Evolutionary conservation across 2,329 filamentous ascomycete species (phyloP), one percentile per base, ranked within the genome.

Genomic region (Scopulariopsis brevicaulis): DNA sequence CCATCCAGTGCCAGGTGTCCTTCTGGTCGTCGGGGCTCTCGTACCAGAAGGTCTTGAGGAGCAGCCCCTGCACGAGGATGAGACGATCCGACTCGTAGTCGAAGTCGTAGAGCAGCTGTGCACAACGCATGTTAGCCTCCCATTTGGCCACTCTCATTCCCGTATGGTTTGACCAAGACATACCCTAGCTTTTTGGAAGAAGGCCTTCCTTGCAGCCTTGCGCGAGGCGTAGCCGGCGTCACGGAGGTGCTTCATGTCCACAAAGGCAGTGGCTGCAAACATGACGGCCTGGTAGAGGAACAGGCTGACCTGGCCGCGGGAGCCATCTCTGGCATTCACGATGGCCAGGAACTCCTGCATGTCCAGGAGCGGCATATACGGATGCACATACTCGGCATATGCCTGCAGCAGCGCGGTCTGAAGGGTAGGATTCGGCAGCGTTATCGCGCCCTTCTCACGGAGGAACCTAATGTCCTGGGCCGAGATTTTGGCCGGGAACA

Each of bases 1-100:
- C 93, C 89, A 96, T 96, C 93, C 92, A 96, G 69, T 96, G 92
- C 89, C 93, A 96, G 53, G 92, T 96, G 69, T 96, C 93, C 71
- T 96, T 96, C 68, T 96, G 90, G 69, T 96, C 93, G 71, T 96
- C 91, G 0, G 92, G 92, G 14, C 90, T 96, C 72, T 96, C 92
- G 70, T 96, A 96, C 88, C 93, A 97, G 70, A 96, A 96, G 3
- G 92, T 96, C 88, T 96, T 92, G 60, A 96, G 79, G 25, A 96
- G 78, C 24, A 96, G 78, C 4, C 89, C 87, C 71, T 96, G 93
- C 18, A 96, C 90, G 25, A 96, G 80, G 22, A 90, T 84, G 59
- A 96, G 86, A 56, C 92, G 88, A 70, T 96, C 92, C 52, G 85
- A 83, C 71, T 97, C 93, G 70, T 95, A 96, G 70, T 97, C 93